Evolutionary conservation across 2,329 filamentous ascomycete genomes (phyloP).

Genomic region (Plectosphaerella cucumerina): DNA sequence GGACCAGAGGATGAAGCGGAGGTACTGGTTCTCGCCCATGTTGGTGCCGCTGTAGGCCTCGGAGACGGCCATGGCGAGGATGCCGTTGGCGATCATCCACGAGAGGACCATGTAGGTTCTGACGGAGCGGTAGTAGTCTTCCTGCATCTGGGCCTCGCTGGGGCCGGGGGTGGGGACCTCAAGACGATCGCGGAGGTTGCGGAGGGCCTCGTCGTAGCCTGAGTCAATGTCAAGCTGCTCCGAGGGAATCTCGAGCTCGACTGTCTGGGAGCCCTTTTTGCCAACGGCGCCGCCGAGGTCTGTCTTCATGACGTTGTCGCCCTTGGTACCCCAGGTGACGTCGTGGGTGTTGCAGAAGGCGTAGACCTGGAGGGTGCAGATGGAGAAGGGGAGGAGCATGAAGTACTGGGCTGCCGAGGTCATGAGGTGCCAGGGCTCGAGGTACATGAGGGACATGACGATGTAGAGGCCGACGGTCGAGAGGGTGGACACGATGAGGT

Average conservation of each 20-base stretch:
- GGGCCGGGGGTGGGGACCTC: conserved; percentile 63
- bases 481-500: conserved; percentile 83
- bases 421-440: conserved; percentile 99
- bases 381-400: conserved; percentile 83
- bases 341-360: conserved; percentile 98
- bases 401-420: conserved; percentile 92
- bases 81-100: conserved; percentile 90
- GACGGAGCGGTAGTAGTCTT: conserved; percentile 97
- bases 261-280: conserved; percentile 63
- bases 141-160: conserved; percentile 80
- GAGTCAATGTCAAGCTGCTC: conserved; percentile 98
- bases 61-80: conserved; percentile 87
- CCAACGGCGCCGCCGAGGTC: conserved; percentile 85
- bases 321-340: conserved; percentile 97
- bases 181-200: conserved; percentile 89
- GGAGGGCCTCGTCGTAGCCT: conserved; percentile 93
- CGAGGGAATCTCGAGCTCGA: conserved; percentile 95
- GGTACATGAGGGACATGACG: conserved; percentile 91
- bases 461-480: conserved; percentile 94
- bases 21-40: conserved; percentile 81
- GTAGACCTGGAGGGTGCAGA: conserved; percentile 96
- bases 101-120: conserved; percentile 96
- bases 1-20: conserved; percentile 88
- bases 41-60: conserved; percentile 74
- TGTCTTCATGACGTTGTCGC: conserved; percentile 90